Base-by-base conservation (phyloP, 331 rosid genomes). In the Telfairia occidentalis region DNA sequence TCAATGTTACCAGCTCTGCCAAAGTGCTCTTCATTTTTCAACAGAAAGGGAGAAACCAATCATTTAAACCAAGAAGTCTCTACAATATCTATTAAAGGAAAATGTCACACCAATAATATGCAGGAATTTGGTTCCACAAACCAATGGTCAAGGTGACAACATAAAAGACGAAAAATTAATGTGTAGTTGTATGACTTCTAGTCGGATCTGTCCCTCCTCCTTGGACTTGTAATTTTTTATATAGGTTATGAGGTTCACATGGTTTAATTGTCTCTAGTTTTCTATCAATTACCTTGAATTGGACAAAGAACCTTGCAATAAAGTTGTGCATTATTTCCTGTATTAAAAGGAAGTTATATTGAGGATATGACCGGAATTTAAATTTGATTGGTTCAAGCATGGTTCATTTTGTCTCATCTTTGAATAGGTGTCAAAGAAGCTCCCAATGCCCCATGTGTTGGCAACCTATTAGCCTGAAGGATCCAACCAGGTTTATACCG, bases 371-470 rank as follows among this genome's bases (percentile, higher is more conserved):
- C 59, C 18, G 2, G 23, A 45, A 71, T 71, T n/a, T 32, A 18
- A 30, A 71, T 30, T 46, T 29, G 75, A 71, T 29, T 28, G 59
- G 60, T 71, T 48, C 59, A 71, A 71, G n/a, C 16, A 71, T 29
- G 18, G 21, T 48, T 71, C 29, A 48, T 71, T 48, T 65, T 24
- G 40, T 48, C 19, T 30, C 75, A 28, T 71, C 34, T 45, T 48
- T 26, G 18, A 70, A 71, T 78, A 95, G 98, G 98, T 95, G 93
- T 74, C 98, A 95, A 71, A 87, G 98, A 85, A 95, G 98, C 85
- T 90, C 98, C 26, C 98, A 95, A 71, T 95, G 98, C 76, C 98
- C 98, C 69, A 94, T 94, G 98, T 94, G 98, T 81, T 94, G 97
- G 97, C 98, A 94, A 77, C 11, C 92, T 46, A 87, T 94, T 82